phyloP scores from a whole-genome alignment of 1,139 yeast genomes.

The Candida pseudocylindracea region DNA sequence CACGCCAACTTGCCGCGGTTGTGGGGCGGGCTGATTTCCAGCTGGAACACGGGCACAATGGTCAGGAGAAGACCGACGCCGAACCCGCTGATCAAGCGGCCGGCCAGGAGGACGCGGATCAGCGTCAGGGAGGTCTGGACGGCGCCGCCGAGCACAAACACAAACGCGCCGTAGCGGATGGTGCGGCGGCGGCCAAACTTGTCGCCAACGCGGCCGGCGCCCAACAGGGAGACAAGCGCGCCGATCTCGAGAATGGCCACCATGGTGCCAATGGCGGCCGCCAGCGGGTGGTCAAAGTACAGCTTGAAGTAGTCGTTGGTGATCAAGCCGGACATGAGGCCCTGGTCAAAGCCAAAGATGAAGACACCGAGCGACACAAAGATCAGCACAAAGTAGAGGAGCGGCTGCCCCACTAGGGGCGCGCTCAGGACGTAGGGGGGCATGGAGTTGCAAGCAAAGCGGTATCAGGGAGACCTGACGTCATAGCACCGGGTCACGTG shows the following conservation, averaged over 20 bases:
- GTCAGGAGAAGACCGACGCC: constrained; percentile 87
- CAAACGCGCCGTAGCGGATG: constrained; percentile 59
- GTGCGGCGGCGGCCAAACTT: constrained; percentile 62
- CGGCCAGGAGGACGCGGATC: constrained; percentile 33
- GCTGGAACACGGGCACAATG: constrained; percentile 85
- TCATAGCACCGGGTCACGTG: no score
- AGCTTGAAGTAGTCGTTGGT: constrained; percentile 52
- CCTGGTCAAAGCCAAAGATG: constrained; percentile 41
- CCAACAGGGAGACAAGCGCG: constrained; percentile 55
- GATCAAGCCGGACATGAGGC: constrained; percentile 34
- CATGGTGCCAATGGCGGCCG: constrained; percentile 54
- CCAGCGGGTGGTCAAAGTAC: constrained; percentile 51
- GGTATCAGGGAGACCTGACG: no score
- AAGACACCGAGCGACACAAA: constrained; percentile 38
- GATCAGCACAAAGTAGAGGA: constrained; percentile 31
- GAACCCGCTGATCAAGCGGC: constrained; percentile 64
- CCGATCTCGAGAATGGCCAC: constrained; percentile 76
- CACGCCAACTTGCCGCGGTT: constrained; percentile 81
- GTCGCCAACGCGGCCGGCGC: constrained; percentile 64
- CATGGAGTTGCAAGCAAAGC: neutral
- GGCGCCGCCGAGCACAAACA: constrained; percentile 65
- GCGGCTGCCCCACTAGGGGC: constrained; percentile 26
- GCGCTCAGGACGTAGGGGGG: constrained; percentile 11
- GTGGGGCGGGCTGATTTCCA: constrained; percentile 78
- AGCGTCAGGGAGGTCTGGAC: constrained; percentile 39